Evolutionary conservation across 139 green algal genomes (phyloP).

Genomic region (Coelastrella sp.): DNA sequence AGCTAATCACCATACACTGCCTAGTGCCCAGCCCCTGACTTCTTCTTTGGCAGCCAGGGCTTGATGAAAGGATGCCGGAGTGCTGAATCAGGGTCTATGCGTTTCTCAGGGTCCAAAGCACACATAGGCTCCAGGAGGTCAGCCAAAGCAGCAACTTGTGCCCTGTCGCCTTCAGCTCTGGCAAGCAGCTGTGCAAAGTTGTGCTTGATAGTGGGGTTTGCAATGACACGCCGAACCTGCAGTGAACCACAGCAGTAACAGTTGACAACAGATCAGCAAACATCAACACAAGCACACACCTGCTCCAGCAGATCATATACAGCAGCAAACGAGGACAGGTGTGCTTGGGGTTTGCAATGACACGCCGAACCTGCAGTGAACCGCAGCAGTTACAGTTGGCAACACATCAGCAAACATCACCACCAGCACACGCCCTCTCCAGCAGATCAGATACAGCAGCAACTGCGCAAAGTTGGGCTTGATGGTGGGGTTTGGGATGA

Average conservation of each 20-base stretch:
- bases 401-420: too few relatives aligned
- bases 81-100: conserved; percentile 90
- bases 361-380: too few relatives aligned
- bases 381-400: too few relatives aligned
- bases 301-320: not conserved
- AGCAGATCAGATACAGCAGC: not conserved
- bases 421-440: not conserved
- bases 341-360: too few relatives aligned
- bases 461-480: too few relatives aligned
- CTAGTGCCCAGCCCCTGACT: conserved; percentile 9
- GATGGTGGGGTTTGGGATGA: conserved; percentile 32
- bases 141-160: conserved; percentile 63
- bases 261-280: not conserved
- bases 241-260: not conserved
- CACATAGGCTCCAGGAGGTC: conserved; percentile 97
- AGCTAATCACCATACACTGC: too few relatives aligned
- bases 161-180: conserved; percentile 33
- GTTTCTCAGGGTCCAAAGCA: conserved; percentile 94
- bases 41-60: conserved; percentile 67
- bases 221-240: conserved; percentile 87
- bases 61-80: conserved; percentile 95
- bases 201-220: conserved; percentile 80
- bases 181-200: conserved; percentile 75
- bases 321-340: too few relatives aligned
- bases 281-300: not conserved